Percentiles rank a stretch among this genome's conserved stretches.
Evolutionary conservation across 2,329 filamentous ascomycete species (phyloP).

Genomic region (Trichoderma cornu-damae): DNA sequence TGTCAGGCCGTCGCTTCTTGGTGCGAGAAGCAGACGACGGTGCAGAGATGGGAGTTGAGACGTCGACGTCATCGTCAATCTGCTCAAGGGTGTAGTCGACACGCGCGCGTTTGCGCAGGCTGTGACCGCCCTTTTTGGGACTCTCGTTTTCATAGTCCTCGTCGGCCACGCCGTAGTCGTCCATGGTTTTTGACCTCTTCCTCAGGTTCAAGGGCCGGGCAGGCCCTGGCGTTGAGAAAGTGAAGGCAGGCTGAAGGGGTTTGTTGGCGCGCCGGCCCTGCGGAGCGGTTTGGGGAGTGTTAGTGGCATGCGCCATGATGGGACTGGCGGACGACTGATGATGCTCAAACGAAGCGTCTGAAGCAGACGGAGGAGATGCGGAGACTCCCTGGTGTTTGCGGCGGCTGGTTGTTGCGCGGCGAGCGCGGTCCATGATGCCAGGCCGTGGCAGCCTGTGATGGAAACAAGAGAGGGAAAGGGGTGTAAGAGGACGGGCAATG

Average conservation of each 20-base stretch:
- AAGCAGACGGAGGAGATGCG: slow-evolving; percentile 32
- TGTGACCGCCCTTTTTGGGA: slow-evolving; percentile 54
- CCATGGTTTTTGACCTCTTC: slow-evolving; percentile 43
- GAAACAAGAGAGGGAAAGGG: slow-evolving; percentile 16
- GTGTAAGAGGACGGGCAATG: slow-evolving; percentile 22
- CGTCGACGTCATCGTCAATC: slow-evolving; percentile 43
- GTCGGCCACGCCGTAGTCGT: slow-evolving; percentile 32
- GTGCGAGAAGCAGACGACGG: slow-evolving; percentile 25
- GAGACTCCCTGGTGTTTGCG: slow-evolving; percentile 32
- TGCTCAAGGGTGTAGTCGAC: slow-evolving; percentile 55
- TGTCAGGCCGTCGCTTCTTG: slow-evolving; percentile 36
- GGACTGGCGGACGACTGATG: slow-evolving; percentile 32
- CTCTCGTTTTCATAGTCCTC: slow-evolving; percentile 45
- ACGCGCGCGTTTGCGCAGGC: slow-evolving; percentile 51
- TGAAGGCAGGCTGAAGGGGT: slow-evolving; percentile 34
- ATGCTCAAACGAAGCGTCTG: slow-evolving; percentile 31
- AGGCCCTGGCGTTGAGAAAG: slow-evolving; percentile 34
- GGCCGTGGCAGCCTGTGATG: slow-evolving; percentile 27
- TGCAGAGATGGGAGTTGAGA: slow-evolving; percentile 24
- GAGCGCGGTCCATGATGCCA: slow-evolving; percentile 37
- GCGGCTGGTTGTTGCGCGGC: slow-evolving; percentile 32
- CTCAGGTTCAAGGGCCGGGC: slow-evolving; percentile 32
- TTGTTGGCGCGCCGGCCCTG: slow-evolving; percentile 33
- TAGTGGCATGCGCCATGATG: slow-evolving; percentile 30
- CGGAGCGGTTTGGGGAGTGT: slow-evolving; percentile 27